phyloP scores from a whole-genome alignment of 768 basidiomycete species.

The Polyporus arcularius region DNA sequence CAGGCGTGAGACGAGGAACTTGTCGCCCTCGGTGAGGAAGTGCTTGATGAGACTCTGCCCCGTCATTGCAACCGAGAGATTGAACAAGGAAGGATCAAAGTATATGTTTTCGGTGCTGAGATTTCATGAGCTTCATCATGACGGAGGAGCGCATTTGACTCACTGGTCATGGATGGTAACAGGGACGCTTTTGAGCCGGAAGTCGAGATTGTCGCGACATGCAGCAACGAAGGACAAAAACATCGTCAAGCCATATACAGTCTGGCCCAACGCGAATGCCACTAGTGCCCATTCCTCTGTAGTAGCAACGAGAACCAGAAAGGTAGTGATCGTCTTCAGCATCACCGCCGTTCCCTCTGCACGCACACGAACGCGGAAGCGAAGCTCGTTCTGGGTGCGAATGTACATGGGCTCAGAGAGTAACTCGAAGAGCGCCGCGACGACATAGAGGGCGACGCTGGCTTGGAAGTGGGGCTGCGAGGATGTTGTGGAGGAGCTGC shows the following conservation, averaged over 20 bases:
- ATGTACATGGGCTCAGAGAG: slow-evolving; percentile 67
- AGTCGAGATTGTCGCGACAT: slow-evolving; percentile 21
- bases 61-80: slow-evolving; percentile 81
- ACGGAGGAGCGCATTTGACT: slow-evolving; percentile 9
- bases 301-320: slow-evolving; percentile 53
- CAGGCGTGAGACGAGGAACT: slow-evolving; percentile 81
- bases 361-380: slow-evolving; percentile 70
- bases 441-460: slow-evolving; percentile 69
- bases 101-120: slow-evolving; percentile 30
- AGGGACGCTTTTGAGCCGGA: slow-evolving; percentile 22
- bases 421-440: slow-evolving; percentile 77
- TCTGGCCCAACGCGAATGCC: slow-evolving; percentile 86
- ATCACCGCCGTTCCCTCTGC: slow-evolving; percentile 88
- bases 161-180: slow-evolving; percentile 31
- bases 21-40: slow-evolving; percentile 93
- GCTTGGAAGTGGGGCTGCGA: slow-evolving; percentile 64
- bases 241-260: slow-evolving; percentile 65
- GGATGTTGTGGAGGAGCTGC: slow-evolving; percentile 54
- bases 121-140: neutral
- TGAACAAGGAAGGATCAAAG: slow-evolving; percentile 50
- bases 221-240: slow-evolving; percentile 53
- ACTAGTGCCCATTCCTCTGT: slow-evolving; percentile 59
- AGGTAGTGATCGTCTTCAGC: slow-evolving; percentile 70
- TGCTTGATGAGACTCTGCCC: slow-evolving; percentile 91
- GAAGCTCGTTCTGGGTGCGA: slow-evolving; percentile 59